Evolutionary conservation across 2,329 filamentous ascomycete genomes (phyloP).

Genomic region (Pseudonectria foliicola): DNA sequence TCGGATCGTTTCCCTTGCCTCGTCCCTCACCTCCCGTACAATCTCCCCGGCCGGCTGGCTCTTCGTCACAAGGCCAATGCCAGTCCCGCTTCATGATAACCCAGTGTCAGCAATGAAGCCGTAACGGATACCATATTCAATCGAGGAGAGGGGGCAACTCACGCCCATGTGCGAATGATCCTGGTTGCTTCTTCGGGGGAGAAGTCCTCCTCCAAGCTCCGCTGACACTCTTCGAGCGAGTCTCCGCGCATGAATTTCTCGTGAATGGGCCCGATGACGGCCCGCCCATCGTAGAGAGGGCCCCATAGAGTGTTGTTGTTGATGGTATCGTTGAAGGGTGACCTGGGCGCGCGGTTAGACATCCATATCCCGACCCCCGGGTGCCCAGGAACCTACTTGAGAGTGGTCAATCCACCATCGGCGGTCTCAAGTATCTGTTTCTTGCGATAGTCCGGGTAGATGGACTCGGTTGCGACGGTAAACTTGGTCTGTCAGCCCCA

Average conservation of each 20-base stretch:
- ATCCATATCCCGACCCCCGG: background rate
- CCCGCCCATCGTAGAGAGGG: constrained; percentile 37
- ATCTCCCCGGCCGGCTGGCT: constrained; percentile 35
- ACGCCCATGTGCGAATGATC: constrained; percentile 32
- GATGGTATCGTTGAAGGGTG: constrained; percentile 37
- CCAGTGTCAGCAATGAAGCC: constrained; percentile 5
- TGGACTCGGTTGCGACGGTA: constrained; percentile 35
- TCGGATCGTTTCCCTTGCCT: constrained; percentile 28
- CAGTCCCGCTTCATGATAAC: constrained; percentile 29
- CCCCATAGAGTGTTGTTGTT: constrained; percentile 33
- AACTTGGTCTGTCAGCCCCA: constrained; percentile 29
- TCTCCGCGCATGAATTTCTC: constrained; percentile 32
- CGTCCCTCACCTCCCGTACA: constrained; percentile 33
- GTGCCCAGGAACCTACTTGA: constrained; percentile 31
- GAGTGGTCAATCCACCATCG: constrained; percentile 38
- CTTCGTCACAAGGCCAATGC: constrained; percentile 38
- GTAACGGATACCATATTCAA: background rate
- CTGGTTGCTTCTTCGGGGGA: constrained; percentile 25
- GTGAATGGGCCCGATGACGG: constrained; percentile 33
- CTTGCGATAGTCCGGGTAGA: constrained; percentile 33
- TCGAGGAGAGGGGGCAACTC: constrained; percentile 10
- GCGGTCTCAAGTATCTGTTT: constrained; percentile 32
- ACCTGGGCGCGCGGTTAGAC: constrained; percentile 14
- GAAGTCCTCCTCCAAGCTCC: constrained; percentile 31
- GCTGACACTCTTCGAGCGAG: constrained; percentile 35